A percentile compares a stretch with the other conserved stretches of the same genome.
Evolutionary conservation across 805 yeast genomes (phyloP).

Genomic region (Saturnispora saitoi): DNA sequence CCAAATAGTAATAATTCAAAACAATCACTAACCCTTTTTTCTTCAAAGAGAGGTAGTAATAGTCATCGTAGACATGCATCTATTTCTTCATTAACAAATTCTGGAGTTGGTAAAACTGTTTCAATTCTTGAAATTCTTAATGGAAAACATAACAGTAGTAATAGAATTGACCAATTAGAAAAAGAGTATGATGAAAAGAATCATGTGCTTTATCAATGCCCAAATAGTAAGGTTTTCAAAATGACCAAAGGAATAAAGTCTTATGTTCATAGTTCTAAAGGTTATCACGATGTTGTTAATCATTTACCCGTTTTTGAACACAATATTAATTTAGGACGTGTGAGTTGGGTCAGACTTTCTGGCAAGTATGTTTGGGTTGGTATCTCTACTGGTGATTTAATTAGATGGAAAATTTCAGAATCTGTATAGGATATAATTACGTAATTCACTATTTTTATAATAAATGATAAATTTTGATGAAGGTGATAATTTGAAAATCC

Average conservation of each 20-base stretch:
- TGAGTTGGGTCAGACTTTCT: slow-evolving; percentile 27
- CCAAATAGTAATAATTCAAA: slow-evolving; percentile 9
- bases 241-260: not conserved
- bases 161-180: not conserved
- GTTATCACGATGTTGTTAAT: not conserved
- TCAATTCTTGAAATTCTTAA: not conserved
- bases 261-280: not conserved
- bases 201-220: not conserved
- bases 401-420: slow-evolving; percentile 28
- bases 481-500: not conserved
- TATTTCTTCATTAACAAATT: not conserved
- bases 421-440: not conserved
- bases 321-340: slow-evolving; percentile 27
- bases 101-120: not conserved
- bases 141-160: not conserved
- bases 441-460: not conserved
- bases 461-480: not conserved
- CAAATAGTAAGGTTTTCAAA: not conserved
- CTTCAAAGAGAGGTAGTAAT: not conserved
- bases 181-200: not conserved
- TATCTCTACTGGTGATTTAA: slow-evolving; percentile 30
- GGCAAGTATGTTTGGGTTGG: slow-evolving; percentile 30
- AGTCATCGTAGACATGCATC: not conserved
- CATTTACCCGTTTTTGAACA: slow-evolving; percentile 29
- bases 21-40: not conserved